These are phyloP conservation scores for Rubus idaeus DNA, from an alignment of 306 rosid genomes.

Conservation along the genomic window DNA sequence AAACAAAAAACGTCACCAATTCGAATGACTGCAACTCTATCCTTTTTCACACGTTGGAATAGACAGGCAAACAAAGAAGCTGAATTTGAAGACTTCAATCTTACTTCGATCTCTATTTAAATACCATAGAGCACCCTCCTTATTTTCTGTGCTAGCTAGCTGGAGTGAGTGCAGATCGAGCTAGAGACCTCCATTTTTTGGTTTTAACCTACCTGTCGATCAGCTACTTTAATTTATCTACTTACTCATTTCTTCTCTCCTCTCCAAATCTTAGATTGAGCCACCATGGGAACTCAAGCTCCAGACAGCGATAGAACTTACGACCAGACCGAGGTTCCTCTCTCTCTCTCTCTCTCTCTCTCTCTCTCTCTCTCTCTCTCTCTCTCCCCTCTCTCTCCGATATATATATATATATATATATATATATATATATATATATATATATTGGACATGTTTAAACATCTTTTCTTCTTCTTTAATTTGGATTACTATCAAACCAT, in stretches of 20 bases:
- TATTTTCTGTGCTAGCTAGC: background rate
- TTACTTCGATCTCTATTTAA: background rate
- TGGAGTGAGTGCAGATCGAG: background rate
- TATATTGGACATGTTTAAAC: background rate
- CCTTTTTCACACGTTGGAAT: background rate
- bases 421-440: too few relatives aligned
- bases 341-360: conserved; percentile 22
- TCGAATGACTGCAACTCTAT: background rate
- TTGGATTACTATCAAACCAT: too few relatives aligned
- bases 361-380: conserved; percentile 16
- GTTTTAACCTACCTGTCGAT: too few relatives aligned
- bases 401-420: too few relatives aligned
- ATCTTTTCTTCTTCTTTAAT: too few relatives aligned
- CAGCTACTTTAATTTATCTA: too few relatives aligned
- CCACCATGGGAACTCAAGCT: conserved; percentile 46
- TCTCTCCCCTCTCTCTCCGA: too few relatives aligned
- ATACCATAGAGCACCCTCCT: background rate
- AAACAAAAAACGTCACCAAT: background rate
- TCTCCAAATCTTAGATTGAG: background rate
- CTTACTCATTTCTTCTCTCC: background rate
- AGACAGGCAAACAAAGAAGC: background rate
- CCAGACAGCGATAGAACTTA: background rate
- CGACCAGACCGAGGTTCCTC: conserved; percentile 23
- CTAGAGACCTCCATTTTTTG: background rate
- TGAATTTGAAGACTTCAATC: background rate